Evolutionary conservation across 2,329 filamentous ascomycete species (phyloP).

Genomic region (Epichloe typhina): DNA sequence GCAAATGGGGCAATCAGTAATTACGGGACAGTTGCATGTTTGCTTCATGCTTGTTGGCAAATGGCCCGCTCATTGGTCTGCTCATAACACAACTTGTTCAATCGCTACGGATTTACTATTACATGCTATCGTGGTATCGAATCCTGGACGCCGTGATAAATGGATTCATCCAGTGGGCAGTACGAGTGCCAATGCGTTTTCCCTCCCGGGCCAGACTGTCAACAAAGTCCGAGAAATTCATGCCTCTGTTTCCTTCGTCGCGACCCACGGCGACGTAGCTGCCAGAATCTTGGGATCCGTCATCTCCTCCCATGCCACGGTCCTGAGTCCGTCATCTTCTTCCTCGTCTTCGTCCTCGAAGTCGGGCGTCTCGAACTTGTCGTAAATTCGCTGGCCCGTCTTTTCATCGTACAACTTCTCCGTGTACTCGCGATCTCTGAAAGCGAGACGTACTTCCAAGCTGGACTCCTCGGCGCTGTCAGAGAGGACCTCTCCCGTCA

Average conservation of each 20-base stretch:
- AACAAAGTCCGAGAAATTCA: not conserved
- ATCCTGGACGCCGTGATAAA: not conserved
- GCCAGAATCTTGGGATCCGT: conserved; percentile 54
- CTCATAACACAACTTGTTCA: not conserved
- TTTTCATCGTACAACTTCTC: conserved; percentile 49
- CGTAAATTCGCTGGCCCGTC: conserved; percentile 61
- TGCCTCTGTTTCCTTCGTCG: not conserved
- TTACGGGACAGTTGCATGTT: not conserved
- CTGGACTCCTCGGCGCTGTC: conserved; percentile 35
- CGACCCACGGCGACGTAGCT: conserved; percentile 10
- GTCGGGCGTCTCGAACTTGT: conserved; percentile 62
- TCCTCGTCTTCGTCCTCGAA: conserved; percentile 44
- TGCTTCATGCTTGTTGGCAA: not conserved
- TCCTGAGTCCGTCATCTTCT: conserved; percentile 51
- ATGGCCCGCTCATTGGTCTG: too few relatives aligned
- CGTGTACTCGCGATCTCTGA: conserved; percentile 48
- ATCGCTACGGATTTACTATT: not conserved
- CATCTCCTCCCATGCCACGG: conserved; percentile 47
- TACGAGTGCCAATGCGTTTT: too few relatives aligned
- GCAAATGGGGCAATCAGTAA: not conserved
- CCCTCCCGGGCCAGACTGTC: too few relatives aligned
- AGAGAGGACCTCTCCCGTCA: conserved; percentile 54
- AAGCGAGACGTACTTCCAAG: conserved; percentile 53
- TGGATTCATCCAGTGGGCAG: not conserved
- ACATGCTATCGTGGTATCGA: not conserved